phyloP scores from a whole-genome alignment of 2,329 filamentous ascomycete species.

The Alternaria longipes region DNA sequence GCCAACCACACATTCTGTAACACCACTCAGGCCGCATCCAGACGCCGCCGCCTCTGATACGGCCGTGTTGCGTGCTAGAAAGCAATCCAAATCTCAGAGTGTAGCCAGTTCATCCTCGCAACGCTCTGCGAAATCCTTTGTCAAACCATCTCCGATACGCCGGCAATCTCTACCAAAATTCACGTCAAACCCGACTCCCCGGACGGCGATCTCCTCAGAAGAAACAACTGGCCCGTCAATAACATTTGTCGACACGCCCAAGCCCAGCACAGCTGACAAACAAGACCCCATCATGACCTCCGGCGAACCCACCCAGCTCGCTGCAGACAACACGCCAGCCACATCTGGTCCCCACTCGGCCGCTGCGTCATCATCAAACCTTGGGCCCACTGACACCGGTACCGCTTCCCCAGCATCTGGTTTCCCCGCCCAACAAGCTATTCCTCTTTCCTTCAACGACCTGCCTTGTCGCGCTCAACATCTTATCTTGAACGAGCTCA shows the following conservation, averaged over 20 bases:
- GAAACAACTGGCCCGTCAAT: slow-evolving; percentile 75
- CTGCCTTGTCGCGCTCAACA: slow-evolving; percentile 85
- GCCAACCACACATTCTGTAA: slow-evolving; percentile 31
- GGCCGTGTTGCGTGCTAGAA: slow-evolving; percentile 25
- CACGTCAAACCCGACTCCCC: slow-evolving; percentile 76
- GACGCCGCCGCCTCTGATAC: slow-evolving; percentile 41
- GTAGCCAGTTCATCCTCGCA: slow-evolving; percentile 30
- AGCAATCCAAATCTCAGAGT: slow-evolving; percentile 21
- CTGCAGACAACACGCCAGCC: background rate
- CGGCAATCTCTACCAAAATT: slow-evolving; percentile 70
- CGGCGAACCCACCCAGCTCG: slow-evolving; percentile 4
- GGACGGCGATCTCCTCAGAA: slow-evolving; percentile 70
- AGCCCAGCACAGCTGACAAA: slow-evolving; percentile 25
- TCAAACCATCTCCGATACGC: slow-evolving; percentile 59
- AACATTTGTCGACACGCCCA: slow-evolving; percentile 70
- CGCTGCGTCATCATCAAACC: slow-evolving; percentile 1
- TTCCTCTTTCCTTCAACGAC: slow-evolving; percentile 85
- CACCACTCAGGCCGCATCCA: slow-evolving; percentile 37
- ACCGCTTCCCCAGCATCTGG: slow-evolving; percentile 46
- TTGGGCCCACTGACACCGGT: slow-evolving; percentile 1
- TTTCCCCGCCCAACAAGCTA: slow-evolving; percentile 66
- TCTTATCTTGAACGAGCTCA: slow-evolving; percentile 85
- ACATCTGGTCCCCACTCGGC: background rate
- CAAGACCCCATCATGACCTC: slow-evolving; percentile 34
- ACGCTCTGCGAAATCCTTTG: slow-evolving; percentile 38